Conservation (phyloP, 306 rosid genomes). For the Sesbania bispinosa region DNA sequence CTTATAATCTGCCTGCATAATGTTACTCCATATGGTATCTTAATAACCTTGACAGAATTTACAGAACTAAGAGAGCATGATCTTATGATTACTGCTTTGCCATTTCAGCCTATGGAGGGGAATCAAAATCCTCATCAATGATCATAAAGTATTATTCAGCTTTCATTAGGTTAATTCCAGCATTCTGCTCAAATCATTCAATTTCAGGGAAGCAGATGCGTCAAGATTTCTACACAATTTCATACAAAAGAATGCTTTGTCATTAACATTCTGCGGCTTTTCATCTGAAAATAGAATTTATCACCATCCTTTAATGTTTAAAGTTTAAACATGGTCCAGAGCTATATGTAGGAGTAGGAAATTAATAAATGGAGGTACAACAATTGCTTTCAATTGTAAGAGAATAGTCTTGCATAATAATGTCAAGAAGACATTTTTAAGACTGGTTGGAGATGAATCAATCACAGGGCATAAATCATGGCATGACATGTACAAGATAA, state of each 20-base stretch:
- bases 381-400: background rate
- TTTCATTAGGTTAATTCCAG: constrained; percentile 6
- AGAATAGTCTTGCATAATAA: constrained; percentile 25
- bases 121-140: background rate
- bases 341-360: constrained; percentile 20
- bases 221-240: background rate
- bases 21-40: too few relatives aligned
- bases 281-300: background rate
- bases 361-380: too few relatives aligned
- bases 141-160: background rate
- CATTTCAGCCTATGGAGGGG: too few relatives aligned
- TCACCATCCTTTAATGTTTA: background rate
- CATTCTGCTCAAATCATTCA: constrained; percentile 19
- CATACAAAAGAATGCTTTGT: constrained; percentile 16
- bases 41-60: too few relatives aligned
- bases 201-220: background rate
- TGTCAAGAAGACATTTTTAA: constrained; percentile 13
- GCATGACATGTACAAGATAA: too few relatives aligned
- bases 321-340: too few relatives aligned
- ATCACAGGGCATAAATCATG: too few relatives aligned
- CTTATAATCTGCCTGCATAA: too few relatives aligned
- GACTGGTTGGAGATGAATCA: too few relatives aligned
- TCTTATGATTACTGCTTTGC: too few relatives aligned
- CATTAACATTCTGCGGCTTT: constrained; percentile 9
- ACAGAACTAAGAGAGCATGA: too few relatives aligned